These are phyloP conservation scores for Syzygium aqueum DNA, from an alignment of 345 rosid genomes.

Conservation along the genomic window DNA sequence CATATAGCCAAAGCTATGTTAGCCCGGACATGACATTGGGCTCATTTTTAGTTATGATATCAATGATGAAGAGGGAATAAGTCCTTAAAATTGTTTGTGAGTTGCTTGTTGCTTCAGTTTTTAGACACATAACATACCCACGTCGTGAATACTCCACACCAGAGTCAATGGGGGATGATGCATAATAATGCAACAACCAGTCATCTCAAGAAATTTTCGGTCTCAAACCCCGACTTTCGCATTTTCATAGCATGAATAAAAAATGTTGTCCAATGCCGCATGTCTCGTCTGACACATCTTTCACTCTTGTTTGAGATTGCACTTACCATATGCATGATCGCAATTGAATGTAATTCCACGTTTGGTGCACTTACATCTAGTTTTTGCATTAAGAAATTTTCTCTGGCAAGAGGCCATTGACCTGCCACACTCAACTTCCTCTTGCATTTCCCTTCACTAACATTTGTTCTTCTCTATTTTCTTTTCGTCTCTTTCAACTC, in stretches of 20 bases:
- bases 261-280: not conserved
- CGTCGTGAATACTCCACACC: not conserved
- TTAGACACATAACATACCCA: not conserved
- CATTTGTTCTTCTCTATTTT: not conserved
- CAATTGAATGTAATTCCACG: not conserved
- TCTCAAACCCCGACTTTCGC: not conserved
- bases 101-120: not conserved
- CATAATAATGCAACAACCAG: not conserved
- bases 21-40: not conserved
- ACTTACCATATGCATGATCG: not conserved
- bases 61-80: not conserved
- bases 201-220: not conserved
- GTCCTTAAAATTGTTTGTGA: not conserved
- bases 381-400: not conserved
- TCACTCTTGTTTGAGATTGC: not conserved
- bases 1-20: not conserved
- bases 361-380: not conserved
- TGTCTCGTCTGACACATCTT: not conserved
- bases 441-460: not conserved
- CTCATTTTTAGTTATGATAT: not conserved
- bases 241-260: not conserved
- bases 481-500: not conserved
- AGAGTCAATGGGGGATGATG: not conserved
- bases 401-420: not conserved
- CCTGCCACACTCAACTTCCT: not conserved